Conservation (phyloP, 2,329 filamentous ascomycete species). For the Paracoccidioides brasiliensis region DNA sequence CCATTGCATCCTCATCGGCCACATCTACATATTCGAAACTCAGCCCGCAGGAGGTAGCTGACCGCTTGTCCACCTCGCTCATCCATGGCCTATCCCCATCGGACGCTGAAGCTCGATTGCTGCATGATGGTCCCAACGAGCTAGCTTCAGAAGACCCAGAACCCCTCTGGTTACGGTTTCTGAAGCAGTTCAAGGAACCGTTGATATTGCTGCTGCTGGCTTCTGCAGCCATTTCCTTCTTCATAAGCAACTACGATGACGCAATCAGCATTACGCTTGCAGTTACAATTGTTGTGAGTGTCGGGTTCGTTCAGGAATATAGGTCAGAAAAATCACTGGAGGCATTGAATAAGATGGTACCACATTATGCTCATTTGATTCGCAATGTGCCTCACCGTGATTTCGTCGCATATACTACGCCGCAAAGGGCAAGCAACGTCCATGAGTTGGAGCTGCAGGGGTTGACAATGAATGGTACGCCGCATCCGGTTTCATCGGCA, state of each 20-base stretch:
- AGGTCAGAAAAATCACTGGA: conserved; percentile 95
- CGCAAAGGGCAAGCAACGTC: conserved; percentile 16
- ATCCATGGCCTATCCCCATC: conserved; percentile 65
- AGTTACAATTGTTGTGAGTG: conserved; percentile 90
- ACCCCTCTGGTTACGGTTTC: conserved; percentile 84
- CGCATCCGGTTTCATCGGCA: conserved; percentile 46
- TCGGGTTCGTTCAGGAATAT: conserved; percentile 96
- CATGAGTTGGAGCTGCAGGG: conserved; percentile 39
- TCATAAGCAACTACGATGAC: conserved; percentile 90
- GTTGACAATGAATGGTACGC: conserved; percentile 28
- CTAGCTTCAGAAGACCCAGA: conserved; percentile 88
- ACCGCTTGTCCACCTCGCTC: conserved; percentile 68
- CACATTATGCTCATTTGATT: conserved; percentile 91
- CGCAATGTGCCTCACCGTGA: conserved; percentile 37
- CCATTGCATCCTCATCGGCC: conserved; percentile 17
- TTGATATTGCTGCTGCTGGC: conserved; percentile 82
- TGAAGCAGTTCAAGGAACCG: conserved; percentile 95
- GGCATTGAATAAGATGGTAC: conserved; percentile 82
- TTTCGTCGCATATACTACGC: conserved; percentile 13
- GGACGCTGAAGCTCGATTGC: conserved; percentile 67
- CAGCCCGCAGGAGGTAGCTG: conserved; percentile 64
- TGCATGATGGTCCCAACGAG: conserved; percentile 80
- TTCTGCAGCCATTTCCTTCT: conserved; percentile 74
- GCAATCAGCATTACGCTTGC: conserved; percentile 90
- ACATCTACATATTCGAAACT: conserved; percentile 48